Evolutionary conservation across 352 stramenopile species (phyloP), one percentile per base, ranked within the genome.

Genomic region (Globisporangium paroecandrum): DNA sequence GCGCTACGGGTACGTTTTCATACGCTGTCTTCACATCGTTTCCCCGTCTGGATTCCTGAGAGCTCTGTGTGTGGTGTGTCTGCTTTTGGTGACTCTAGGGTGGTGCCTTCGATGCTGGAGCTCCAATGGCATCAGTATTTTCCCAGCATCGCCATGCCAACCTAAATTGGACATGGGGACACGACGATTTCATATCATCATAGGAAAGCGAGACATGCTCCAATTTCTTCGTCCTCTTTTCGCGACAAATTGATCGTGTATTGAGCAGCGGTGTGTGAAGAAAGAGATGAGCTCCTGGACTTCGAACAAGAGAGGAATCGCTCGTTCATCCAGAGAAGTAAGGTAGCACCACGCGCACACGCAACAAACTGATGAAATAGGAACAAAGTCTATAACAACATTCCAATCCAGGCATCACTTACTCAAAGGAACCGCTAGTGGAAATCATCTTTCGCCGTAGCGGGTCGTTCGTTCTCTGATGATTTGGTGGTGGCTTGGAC

Each of bases 121-220:
- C 56, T 75, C 13, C 75, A 78, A 51, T 90, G 81, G 81, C 72
- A 76, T 12, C 66, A 83, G 38, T 89, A 83, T 49, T 89, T 91
- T 60, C 81, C 79, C 57, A 59, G 41, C 41, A 53, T 72, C 47
- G 67, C 58, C 24, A 38, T 64, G 43, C 64, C 64, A 24, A 58
- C 36, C 13, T 54, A 59, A 24, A 32, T 15, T 43, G 36, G 38
- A 5, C 34, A 46, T 18, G 12, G 4, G 38, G 38, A 46, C 18
- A 18, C 47, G 47, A 55, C 47, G 13, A 29, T 46, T 46, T 46
- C 38, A 15, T 46, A 46, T 6, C 12, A 46, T 46, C 38, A 13
- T 8, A 18, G 15, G 38, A 46, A 18, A 46, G 38, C 15, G 12
- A 8, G 15, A 46, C 38, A 18, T 18, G 38, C 38, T 46, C 38